A percentile compares a stretch with the other conserved stretches of the same genome.
phyloP scores from a whole-genome alignment of 75 land plant species.

The Selaginella moellendorffii region DNA sequence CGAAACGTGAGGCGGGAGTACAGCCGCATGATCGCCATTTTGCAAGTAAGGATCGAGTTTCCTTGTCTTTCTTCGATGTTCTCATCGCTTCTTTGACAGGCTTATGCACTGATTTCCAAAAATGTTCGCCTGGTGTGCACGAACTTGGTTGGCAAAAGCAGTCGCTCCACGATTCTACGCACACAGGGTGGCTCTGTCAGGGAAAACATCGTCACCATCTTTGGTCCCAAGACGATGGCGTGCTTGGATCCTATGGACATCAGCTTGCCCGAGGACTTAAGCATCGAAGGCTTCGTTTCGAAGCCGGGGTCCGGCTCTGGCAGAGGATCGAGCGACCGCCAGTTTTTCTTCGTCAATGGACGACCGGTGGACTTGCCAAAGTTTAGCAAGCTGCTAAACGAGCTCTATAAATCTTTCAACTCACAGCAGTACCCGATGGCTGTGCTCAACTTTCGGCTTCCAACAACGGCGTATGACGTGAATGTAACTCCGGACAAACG shows the following conservation, averaged over 20 bases:
- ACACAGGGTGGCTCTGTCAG: slow-evolving; percentile 78
- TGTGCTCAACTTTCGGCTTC: slow-evolving; percentile 56
- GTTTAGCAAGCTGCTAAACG: slow-evolving; percentile 70
- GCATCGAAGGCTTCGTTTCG: slow-evolving; percentile 74
- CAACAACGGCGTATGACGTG: slow-evolving; percentile 66
- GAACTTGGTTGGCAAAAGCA: slow-evolving; percentile 48
- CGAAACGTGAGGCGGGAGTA: slow-evolving; percentile 86
- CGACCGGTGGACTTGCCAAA: slow-evolving; percentile 94
- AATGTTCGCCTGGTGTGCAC: slow-evolving; percentile 75
- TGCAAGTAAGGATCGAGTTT: slow-evolving; percentile 82
- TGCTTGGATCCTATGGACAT: slow-evolving; percentile 55
- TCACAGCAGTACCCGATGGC: slow-evolving; percentile 81
- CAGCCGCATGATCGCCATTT: slow-evolving; percentile 57
- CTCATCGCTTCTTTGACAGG: slow-evolving; percentile 39
- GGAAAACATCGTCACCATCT: slow-evolving; percentile 74
- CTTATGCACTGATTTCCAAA: slow-evolving; percentile 81
- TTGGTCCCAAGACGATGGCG: slow-evolving; percentile 59
- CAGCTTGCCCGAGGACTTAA: slow-evolving; percentile 26
- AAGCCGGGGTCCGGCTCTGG: slow-evolving; percentile 69
- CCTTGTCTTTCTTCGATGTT: too few species aligned
- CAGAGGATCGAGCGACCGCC: slow-evolving; percentile 62
- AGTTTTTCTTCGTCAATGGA: slow-evolving; percentile 70
- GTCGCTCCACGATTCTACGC: slow-evolving; percentile 43
- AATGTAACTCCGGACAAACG: slow-evolving; percentile 95
- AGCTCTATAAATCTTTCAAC: slow-evolving; percentile 59